A percentile compares a stretch with the other conserved stretches of the same genome.
phyloP scores from a whole-genome alignment of 2,329 filamentous ascomycete species.

The Salinomyces thailandicus region DNA sequence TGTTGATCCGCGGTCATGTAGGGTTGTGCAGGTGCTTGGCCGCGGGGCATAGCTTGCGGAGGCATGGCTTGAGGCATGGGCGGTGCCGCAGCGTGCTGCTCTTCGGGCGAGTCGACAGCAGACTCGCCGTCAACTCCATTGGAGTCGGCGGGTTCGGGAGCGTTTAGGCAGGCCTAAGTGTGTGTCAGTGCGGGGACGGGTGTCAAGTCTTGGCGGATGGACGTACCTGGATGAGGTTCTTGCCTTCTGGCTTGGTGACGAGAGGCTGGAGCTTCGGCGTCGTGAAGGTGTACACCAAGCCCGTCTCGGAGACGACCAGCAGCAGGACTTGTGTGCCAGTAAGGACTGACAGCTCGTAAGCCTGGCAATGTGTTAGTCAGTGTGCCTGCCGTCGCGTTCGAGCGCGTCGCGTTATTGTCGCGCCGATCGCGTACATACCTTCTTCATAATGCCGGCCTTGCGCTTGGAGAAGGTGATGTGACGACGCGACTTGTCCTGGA shows the following conservation, averaged over 20 bases:
- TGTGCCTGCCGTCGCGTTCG: not conserved
- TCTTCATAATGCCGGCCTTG: constrained; percentile 99
- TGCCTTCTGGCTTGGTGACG: constrained; percentile 96
- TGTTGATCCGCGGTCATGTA: constrained; percentile 30
- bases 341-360: constrained; percentile 92
- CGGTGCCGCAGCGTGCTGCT: constrained; percentile 55
- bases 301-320: constrained; percentile 92
- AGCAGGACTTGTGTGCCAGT: constrained; percentile 96
- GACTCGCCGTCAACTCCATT: constrained; percentile 43
- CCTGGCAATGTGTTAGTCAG: constrained; percentile 43
- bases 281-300: constrained; percentile 95
- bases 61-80: constrained; percentile 26
- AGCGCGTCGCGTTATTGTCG: constrained; percentile 3
- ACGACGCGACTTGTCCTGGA: constrained; percentile 97
- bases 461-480: constrained; percentile 99
- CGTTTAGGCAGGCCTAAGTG: constrained; percentile 84
- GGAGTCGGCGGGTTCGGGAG: constrained; percentile 78
- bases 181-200: constrained; percentile 18
- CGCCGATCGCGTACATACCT: constrained; percentile 48
- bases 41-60: constrained; percentile 23
- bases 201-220: constrained; percentile 1
- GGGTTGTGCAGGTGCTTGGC: constrained; percentile 18
- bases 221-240: constrained; percentile 91
- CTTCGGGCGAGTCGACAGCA: constrained; percentile 77
- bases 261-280: constrained; percentile 96